Base-by-base conservation (phyloP, 345 rosid genomes). In the Lepidium africanum region DNA sequence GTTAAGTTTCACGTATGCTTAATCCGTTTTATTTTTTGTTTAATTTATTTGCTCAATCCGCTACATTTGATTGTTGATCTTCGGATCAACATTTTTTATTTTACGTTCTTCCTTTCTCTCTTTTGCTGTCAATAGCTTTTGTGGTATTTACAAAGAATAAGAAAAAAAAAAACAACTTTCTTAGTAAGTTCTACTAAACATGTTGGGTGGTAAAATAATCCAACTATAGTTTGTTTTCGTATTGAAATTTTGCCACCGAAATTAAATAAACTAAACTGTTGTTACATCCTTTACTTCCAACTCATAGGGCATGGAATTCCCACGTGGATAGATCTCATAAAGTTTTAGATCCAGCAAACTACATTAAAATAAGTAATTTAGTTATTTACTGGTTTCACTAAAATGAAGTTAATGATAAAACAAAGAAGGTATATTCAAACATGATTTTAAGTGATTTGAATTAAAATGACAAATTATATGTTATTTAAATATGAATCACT, bases 261-360 rank as follows among this genome's bases (percentile, higher is more conserved):
- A 9, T 11, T 32, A 30, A 10, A 5, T 21, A 27, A 27, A 7
- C 2, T 25, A 55, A 55, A 16, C 0, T 11, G 0, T 25, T 25
- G 2, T 23, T 40, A 40, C 36, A 63, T 23, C 38, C 25, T 50
- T 64, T 37, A 27, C 10, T 50, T 65, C 49, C 60, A 51, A 51
- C 59, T 65, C 25, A 50, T 64, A 49, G 6, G 67, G 46, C 47
- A 64, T 64, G 58, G 25, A 49, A 37, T 37, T 25, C 39, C 30
- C 70, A 65, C 70, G 12, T 65, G 59, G 25, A n/a, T 8, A 51
- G 40, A 65, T 65, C 69, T 21, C 39, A 50, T 48, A 37, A 50
- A 64, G 50, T 49, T 58, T 38, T 38, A 50, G 12, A 38, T 49
- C 57, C 69, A 65, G 49, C 67, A 63, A 33, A 12, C 67, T 17